Percentiles rank a stretch among this genome's conserved stretches.
phyloP scores from a whole-genome alignment of 2,329 filamentous ascomycete species.

The Cytospora chrysosperma region DNA sequence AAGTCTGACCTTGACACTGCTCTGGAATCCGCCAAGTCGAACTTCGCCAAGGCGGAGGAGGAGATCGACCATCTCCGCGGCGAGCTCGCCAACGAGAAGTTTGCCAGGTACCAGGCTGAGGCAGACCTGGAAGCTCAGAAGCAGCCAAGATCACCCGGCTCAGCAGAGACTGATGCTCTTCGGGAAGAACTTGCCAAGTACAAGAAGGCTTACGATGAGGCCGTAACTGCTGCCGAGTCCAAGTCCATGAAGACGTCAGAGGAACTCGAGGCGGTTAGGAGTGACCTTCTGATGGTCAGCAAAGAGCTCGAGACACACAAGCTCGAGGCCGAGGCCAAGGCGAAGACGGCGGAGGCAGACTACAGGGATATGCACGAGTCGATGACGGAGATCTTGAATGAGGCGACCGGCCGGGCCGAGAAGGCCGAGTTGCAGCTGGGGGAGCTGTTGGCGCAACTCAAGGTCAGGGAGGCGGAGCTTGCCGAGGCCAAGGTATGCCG shows the following conservation, averaged over 20 bases:
- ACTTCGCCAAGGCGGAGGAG: conserved; percentile 45
- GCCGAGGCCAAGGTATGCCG: conserved; percentile 56
- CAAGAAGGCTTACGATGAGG: conserved; percentile 38
- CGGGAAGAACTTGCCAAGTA: conserved; percentile 48
- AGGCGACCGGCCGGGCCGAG: conserved; percentile 54
- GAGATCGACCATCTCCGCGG: conserved; percentile 52
- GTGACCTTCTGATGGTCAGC: conserved; percentile 48
- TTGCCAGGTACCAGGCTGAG: conserved; percentile 57
- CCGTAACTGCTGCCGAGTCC: conserved; percentile 34
- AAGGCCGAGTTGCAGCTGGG: conserved; percentile 48
- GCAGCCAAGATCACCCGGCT: conserved; percentile 46
- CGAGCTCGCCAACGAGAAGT: conserved; percentile 58
- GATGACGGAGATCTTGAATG: conserved; percentile 59
- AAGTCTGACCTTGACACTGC: conserved; percentile 39
- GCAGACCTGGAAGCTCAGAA: conserved; percentile 61
- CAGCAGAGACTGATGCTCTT: conserved; percentile 52
- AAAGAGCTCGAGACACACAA: conserved; percentile 55
- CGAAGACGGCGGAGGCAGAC: conserved; percentile 57
- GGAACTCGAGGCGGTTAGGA: conserved; percentile 37
- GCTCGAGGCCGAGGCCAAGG: conserved; percentile 49
- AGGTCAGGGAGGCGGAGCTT: conserved; percentile 64
- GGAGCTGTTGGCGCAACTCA: conserved; percentile 54
- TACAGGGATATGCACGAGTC: conserved; percentile 64
- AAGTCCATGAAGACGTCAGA: conserved; percentile 39
- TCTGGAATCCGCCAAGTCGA: conserved; percentile 38